A percentile compares a stretch with the other conserved stretches of the same genome.
These are phyloP conservation scores for Solanum aculeatissimum DNA, from an alignment of 305 asterid genomes.

Conservation along the genomic window DNA sequence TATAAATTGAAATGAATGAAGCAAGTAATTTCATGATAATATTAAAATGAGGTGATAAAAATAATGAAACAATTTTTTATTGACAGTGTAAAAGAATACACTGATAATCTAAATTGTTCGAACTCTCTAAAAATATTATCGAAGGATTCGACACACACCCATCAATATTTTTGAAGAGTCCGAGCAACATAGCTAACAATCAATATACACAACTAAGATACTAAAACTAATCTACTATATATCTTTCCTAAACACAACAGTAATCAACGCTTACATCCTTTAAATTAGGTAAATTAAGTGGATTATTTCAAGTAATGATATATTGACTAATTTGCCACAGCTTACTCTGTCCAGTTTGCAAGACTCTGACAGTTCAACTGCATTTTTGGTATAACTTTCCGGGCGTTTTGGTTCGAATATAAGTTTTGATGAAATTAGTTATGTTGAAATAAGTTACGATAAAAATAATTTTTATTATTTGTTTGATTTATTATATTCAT, in stretches of 20 bases:
- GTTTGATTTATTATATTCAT: too few species aligned
- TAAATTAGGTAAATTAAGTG: neutral
- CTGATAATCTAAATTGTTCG: too few species aligned
- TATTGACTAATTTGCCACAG: neutral
- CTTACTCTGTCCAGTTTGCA: neutral
- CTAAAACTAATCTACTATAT: neutral
- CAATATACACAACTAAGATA: neutral
- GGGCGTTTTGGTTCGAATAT: too few species aligned
- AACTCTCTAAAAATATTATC: too few species aligned
- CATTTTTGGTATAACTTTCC: neutral
- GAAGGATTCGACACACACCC: too few species aligned
- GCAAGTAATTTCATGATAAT: neutral
- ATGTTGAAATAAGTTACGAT: accelerated
- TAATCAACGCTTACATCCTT: neutral
- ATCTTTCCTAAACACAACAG: neutral
- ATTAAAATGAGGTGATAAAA: neutral
- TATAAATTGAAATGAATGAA: too few species aligned
- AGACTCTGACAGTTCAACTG: neutral
- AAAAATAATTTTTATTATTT: too few species aligned
- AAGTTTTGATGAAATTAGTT: too few species aligned
- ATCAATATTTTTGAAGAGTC: too few species aligned
- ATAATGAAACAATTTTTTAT: neutral
- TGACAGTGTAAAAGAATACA: neutral
- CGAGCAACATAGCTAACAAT: too few species aligned
- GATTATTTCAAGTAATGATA: neutral